Base-by-base conservation (phyloP, 495 filamentous ascomycete genomes). In the Aspergillus conjunctus region DNA sequence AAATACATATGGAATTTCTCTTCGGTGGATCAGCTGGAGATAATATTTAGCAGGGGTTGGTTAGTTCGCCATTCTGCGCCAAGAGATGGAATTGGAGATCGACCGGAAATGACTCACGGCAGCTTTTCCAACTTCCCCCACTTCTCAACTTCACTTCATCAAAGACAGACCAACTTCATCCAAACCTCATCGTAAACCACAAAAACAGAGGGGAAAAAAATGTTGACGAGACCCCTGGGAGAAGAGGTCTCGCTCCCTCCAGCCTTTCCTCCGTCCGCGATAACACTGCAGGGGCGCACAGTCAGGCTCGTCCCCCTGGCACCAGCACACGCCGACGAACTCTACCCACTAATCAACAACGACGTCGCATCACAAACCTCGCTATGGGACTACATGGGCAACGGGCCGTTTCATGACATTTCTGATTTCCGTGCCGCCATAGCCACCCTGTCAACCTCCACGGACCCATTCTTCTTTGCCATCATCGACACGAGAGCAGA, bases 331-430 rank as follows among this genome's bases (percentile, higher is more conserved):
- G 67, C 74, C 12, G 64, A 71, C 41, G 69, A 70, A 2, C 71
- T 84, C 15, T 83, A 71, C 55, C 62, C 65, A 34, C 64, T 73
- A 11, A 56, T 80, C 46, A 71, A 75, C 22, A 77, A 74, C 10
- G 61, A 60, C 4, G 62, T 70, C 15, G 68, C 73, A 44, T 62
- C 64, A 2, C 46, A 46, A 11, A 49, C 45, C 4, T 59, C 72
- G 20, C 69, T 83, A 4, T 85, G 80, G 75, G 73, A 75, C 39
- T 84, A 82, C 64, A 68, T 85, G 66, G 59, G 62, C 7, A 65
- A 68, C 30, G 81, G 75, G 0, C 80, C 81, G 0, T 81, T 70
- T 58, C 7, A 58, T 6, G 65, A 77, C 5, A 30, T 72, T 14
- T 60, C 60, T 0, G 56, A 63, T 1, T 79, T 83, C 63, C 64